Percentiles rank a stretch among this genome's conserved stretches.
phyloP scores from a whole-genome alignment of 345 rosid genomes.

The Rhizophora apiculata region DNA sequence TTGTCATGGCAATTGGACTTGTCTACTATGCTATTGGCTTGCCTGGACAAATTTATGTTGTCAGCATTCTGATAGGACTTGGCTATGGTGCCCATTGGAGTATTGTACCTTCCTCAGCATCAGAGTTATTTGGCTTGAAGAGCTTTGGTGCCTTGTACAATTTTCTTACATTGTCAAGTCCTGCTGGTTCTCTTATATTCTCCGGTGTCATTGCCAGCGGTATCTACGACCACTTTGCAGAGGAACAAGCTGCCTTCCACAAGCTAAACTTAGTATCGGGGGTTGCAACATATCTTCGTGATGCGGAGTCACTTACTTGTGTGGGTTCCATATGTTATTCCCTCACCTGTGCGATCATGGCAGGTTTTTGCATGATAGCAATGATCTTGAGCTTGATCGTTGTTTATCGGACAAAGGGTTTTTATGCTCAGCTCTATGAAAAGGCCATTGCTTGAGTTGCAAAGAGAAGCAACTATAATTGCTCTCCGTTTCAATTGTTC shows the following conservation, averaged over 20 bases:
- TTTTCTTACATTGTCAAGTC: constrained; percentile 50
- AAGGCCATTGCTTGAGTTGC: constrained; percentile 32
- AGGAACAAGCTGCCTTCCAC: constrained; percentile 44
- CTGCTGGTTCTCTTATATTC: constrained; percentile 68
- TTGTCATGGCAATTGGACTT: constrained; percentile 58
- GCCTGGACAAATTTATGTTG: constrained; percentile 60
- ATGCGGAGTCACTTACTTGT: constrained; percentile 45
- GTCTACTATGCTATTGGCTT: constrained; percentile 54
- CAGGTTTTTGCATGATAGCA: constrained; percentile 55
- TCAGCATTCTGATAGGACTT: constrained; percentile 55
- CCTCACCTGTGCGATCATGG: constrained; percentile 55
- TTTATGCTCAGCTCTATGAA: constrained; percentile 58
- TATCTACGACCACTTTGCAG: constrained; percentile 71
- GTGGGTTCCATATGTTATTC: constrained; percentile 59
- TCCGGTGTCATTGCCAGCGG: constrained; percentile 73
- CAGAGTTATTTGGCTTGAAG: constrained; percentile 69
- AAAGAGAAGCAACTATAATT: constrained; percentile 15
- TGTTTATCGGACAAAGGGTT: constrained; percentile 58
- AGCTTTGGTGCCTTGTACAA: constrained; percentile 73
- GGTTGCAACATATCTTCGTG: constrained; percentile 8
- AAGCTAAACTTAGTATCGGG: background rate
- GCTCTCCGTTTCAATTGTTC: background rate
- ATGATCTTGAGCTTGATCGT: constrained; percentile 52
- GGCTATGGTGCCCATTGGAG: constrained; percentile 71
- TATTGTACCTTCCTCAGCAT: constrained; percentile 54